Evolutionary conservation across 768 basidiomycete species (phyloP), one percentile per base, ranked within the genome.

Genomic region (Lenzites betulinus): DNA sequence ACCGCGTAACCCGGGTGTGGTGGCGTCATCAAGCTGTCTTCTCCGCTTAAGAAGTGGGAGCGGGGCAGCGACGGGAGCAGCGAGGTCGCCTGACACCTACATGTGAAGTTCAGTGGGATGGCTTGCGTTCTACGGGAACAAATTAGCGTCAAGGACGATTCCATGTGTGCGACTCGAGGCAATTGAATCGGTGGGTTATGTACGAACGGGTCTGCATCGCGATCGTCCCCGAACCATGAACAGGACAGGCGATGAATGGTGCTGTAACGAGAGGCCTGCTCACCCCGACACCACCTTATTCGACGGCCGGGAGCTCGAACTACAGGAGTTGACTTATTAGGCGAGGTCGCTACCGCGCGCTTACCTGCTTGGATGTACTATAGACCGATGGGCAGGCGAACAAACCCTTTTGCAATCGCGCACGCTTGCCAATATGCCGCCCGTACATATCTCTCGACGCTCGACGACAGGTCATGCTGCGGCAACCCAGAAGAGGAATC

Each of bases 301-400:
- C 42, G 51, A 59, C 26, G 58, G n/a, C n/a, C n/a, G n/a, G 39
- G 59, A 38, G 48, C 33, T 15, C 46, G 48, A 61, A 61, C 60
- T 22, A 61, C 60, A 61, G 60, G 38, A 55, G 48, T 51, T 61
- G 54, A 55, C 54, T 61, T 26, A 50, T 61, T 22, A 5, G 60
- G 60, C 42, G 25, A 43, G 2, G 28, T 13, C 42, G 41, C 16
- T 18, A 3, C 18, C 18, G 53, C 15, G 30, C 33, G 35, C 35
- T 15, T n/a, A n/a, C n/a, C n/a, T n/a, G n/a, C n/a, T n/a, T n/a
- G n/a, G n/a, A n/a, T n/a, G n/a, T n/a, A n/a, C n/a, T n/a, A n/a
- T n/a, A n/a, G n/a, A n/a, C n/a, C 56, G n/a, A 36, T 44, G 41
- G 13, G 39, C 39, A 51, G 51, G 41, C 48, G 48, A 58, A 50